Conservation (phyloP, 495 filamentous ascomycete species). For the Cercophora sp. region DNA sequence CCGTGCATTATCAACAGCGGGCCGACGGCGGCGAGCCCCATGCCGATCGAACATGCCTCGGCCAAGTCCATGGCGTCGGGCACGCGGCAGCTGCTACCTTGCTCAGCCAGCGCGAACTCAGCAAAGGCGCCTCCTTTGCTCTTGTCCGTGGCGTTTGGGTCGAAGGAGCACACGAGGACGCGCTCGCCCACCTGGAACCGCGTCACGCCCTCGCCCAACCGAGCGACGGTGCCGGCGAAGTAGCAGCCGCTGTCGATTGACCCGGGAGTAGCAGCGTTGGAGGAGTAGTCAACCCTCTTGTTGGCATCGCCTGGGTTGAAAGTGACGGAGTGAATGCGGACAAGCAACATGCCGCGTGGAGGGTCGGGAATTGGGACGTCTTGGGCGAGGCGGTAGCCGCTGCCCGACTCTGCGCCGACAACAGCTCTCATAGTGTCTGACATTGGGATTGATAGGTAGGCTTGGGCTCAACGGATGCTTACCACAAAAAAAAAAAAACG, state of each 20-base stretch:
- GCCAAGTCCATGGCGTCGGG: neutral
- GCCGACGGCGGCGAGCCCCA: neutral
- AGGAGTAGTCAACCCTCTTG: neutral
- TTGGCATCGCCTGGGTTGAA: conserved; percentile 11
- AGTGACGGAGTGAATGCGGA: neutral
- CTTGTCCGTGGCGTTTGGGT: neutral
- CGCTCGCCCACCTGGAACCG: conserved; percentile 7
- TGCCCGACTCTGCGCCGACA: conserved; percentile 1
- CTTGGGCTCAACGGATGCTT: too few relatives aligned
- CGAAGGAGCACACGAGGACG: neutral
- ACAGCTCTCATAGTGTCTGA: conserved; percentile 2
- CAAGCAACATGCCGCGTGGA: neutral
- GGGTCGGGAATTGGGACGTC: neutral
- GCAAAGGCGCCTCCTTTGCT: conserved; percentile 4
- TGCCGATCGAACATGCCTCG: neutral
- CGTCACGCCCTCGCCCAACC: conserved; percentile 1
- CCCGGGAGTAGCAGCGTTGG: neutral
- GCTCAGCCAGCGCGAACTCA: neutral
- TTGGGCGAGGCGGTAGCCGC: neutral
- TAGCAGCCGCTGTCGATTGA: conserved; percentile 6
- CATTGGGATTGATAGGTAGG: too few relatives aligned
- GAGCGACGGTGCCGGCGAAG: conserved; percentile 4
- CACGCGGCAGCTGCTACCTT: neutral
- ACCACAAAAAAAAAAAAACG: too few relatives aligned
- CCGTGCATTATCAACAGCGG: neutral